These are phyloP conservation scores for Oryza glumipatula DNA, from an alignment of 176 grass and related monocot genomes.

Conservation along the genomic window DNA sequence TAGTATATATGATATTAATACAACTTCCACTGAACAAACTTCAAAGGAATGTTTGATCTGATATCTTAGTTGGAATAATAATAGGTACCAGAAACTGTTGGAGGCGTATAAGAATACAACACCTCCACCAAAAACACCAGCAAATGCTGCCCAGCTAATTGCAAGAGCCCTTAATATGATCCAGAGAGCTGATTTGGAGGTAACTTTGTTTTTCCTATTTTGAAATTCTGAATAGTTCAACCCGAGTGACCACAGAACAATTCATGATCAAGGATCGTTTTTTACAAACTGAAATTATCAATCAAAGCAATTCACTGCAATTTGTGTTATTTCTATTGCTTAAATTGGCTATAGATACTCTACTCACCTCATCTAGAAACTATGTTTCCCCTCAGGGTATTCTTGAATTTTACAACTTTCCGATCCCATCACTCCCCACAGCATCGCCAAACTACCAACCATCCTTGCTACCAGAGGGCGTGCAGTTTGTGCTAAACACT, in stretches of 20 bases:
- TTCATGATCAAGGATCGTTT: background rate
- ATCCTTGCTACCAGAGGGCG: slow-evolving; percentile 29
- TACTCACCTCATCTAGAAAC: background rate
- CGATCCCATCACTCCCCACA: background rate
- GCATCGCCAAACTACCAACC: slow-evolving; percentile 15
- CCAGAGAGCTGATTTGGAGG: slow-evolving; percentile 25
- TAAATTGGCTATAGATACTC: slow-evolving; percentile 12
- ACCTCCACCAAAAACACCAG: slow-evolving; percentile 26
- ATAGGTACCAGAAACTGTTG: slow-evolving; percentile 50
- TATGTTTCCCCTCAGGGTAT: slow-evolving; percentile 42
- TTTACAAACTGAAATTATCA: background rate
- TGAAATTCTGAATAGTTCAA: background rate
- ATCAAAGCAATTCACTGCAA: background rate
- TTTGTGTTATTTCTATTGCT: background rate
- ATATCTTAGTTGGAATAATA: slow-evolving; percentile 16
- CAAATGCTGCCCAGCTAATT: slow-evolving; percentile 39
- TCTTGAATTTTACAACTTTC: slow-evolving; percentile 51
- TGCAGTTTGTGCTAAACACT: slow-evolving; percentile 50
- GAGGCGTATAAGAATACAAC: slow-evolving; percentile 23
- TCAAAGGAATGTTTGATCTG: background rate
- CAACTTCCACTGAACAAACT: slow-evolving; percentile 6
- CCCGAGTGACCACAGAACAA: background rate
- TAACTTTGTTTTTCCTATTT: background rate
- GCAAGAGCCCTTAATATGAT: slow-evolving; percentile 28
- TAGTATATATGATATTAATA: background rate